Evolutionary conservation across 2,329 filamentous ascomycete genomes (phyloP).

Genomic region (Pyrenophora teres): DNA sequence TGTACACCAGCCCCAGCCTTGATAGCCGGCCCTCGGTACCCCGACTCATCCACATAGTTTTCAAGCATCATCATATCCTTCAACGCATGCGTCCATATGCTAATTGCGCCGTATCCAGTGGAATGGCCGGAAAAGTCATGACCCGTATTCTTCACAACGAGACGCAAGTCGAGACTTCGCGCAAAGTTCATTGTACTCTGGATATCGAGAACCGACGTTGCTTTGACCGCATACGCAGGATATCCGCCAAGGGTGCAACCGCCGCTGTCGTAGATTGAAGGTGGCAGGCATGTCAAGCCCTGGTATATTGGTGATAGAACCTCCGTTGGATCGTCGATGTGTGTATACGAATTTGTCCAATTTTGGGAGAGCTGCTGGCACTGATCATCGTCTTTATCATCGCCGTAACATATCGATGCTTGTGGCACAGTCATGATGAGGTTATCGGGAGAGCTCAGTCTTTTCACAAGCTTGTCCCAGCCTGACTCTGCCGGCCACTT

Average conservation of each 20-base stretch:
- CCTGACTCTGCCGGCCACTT: conserved; percentile 35
- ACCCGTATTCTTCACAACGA: conserved; percentile 40
- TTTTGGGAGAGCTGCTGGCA: conserved; percentile 26
- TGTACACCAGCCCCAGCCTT: conserved; percentile 38
- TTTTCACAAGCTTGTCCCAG: conserved; percentile 26
- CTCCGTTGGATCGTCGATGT: conserved; percentile 34
- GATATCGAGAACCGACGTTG: conserved; percentile 26
- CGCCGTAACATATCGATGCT: conserved; percentile 30
- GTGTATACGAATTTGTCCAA: conserved; percentile 22
- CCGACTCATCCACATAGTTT: conserved; percentile 24
- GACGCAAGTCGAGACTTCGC: conserved; percentile 27
- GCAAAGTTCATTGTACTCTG: conserved; percentile 37
- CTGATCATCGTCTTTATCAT: conserved; percentile 23
- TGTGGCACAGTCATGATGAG: conserved; percentile 29
- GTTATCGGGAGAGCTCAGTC: conserved; percentile 26
- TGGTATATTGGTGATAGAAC: conserved; percentile 33
- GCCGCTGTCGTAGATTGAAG: conserved; percentile 26
- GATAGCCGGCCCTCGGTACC: conserved; percentile 34
- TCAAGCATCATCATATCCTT: conserved; percentile 33
- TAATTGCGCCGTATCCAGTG: conserved; percentile 24
- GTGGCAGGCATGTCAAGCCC: conserved; percentile 34
- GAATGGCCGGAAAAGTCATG: conserved; percentile 31
- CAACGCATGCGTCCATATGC: conserved; percentile 36
- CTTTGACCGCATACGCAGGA: conserved; percentile 33
- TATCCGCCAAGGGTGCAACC: conserved; percentile 34